Base-by-base conservation (phyloP, 768 basidiomycete species). In the Lentinula detonsa region DNA sequence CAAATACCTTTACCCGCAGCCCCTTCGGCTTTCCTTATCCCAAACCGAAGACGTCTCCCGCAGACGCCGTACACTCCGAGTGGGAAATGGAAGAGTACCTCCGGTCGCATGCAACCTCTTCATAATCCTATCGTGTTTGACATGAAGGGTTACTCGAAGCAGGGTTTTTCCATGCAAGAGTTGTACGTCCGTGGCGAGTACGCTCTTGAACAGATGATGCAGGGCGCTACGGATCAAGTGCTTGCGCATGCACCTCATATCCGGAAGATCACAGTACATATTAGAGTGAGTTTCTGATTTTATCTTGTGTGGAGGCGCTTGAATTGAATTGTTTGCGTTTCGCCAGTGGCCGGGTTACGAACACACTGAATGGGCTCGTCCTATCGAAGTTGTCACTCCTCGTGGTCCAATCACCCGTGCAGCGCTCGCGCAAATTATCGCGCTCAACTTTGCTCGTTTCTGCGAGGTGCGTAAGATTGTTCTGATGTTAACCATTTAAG, bases 301-400 rank as follows among this genome's bases (percentile, higher is more conserved):
- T n/a, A 42, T 51, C 3, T 53, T 8, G 1, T 31, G 9, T 23
- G 2, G 1, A 28, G 28, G 28, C 28, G 28, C 9, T 49, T 50
- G 35, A 2, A 23, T 18, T 45, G 2, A 51, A 3, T 28, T 28
- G 28, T 28, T 28, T 45, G 37, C 31, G 21, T 28, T 18, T 15
- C 16, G 53, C 2, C 57, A 82, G 81, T 82, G 80, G 81, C 78
- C 80, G 13, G 81, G 80, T 2, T 82, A 81, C 57, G 72, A 72
- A 16, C 71, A 78, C 57, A 60, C 78, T 40, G 71, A 76, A 9
- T 80, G 75, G 74, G 63, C 64, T 21, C 74, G 73, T 23, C 62
- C 66, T 16, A 69, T 83, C n/a, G 74, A 77, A 6, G 57, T 81
- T 15, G 69, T 66, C 35, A 60, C 68, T 9, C 55, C 67, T 0